Evolutionary conservation across 331 rosid genomes (phyloP).

Genomic region (Quercus lobata): DNA sequence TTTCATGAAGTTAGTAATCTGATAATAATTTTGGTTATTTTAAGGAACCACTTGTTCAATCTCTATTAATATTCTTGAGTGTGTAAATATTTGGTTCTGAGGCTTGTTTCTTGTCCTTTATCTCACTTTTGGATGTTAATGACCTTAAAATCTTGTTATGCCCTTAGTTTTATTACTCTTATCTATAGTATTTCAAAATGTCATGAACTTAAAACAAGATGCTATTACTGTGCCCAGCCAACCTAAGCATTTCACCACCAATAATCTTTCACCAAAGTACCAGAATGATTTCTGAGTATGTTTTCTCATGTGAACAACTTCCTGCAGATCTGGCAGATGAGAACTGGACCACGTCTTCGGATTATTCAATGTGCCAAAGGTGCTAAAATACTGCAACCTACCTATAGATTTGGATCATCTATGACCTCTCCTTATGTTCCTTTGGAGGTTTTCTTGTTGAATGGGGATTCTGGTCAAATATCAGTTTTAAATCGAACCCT

Average conservation of each 20-base stretch:
- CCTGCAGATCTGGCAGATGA: slow-evolving; percentile 94
- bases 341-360: slow-evolving; percentile 91
- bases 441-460: slow-evolving; percentile 86
- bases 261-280: neutral
- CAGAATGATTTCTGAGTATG: neutral
- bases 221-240: too few species aligned
- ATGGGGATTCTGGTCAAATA: slow-evolving; percentile 88
- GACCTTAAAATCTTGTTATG: neutral
- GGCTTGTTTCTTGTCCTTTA: neutral
- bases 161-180: neutral
- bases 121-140: neutral
- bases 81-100: neutral
- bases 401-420: slow-evolving; percentile 77
- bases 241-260: too few species aligned
- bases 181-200: neutral
- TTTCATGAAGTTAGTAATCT: neutral
- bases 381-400: slow-evolving; percentile 84
- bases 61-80: neutral
- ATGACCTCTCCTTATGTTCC: slow-evolving; percentile 65
- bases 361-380: slow-evolving; percentile 77
- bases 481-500: slow-evolving; percentile 70
- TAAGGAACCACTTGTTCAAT: neutral
- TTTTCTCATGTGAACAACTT: slow-evolving; percentile 10
- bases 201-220: neutral
- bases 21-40: neutral